A percentile compares a stretch with the other conserved stretches of the same genome.
Conservation (phyloP, 495 filamentous ascomycete species). For the Penicillium crystallinum region DNA sequence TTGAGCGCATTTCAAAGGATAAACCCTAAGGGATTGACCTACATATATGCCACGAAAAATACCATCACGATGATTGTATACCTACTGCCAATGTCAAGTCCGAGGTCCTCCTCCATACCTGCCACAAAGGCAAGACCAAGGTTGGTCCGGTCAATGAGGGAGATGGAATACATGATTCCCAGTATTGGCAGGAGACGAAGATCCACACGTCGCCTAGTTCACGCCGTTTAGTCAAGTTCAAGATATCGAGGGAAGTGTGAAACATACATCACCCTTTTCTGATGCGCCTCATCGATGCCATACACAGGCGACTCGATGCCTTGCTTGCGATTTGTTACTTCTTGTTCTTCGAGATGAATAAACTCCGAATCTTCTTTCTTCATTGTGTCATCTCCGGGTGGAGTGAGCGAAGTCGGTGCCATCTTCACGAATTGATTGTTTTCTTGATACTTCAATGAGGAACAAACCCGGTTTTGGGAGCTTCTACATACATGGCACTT, state of each 20-base stretch:
- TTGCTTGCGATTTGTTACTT: background rate
- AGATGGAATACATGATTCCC: constrained; percentile 1
- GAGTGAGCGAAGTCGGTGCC: background rate
- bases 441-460: background rate
- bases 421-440: background rate
- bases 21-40: background rate
- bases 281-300: background rate
- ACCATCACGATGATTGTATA: background rate
- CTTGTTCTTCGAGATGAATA: background rate
- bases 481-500: background rate
- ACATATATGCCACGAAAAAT: constrained; percentile 1
- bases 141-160: background rate
- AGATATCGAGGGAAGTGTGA: background rate
- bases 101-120: background rate
- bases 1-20: no score
- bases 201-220: background rate
- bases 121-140: background rate
- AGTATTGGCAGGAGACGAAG: constrained; percentile 1
- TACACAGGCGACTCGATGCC: background rate
- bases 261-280: background rate
- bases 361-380: background rate
- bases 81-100: background rate
- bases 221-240: no score
- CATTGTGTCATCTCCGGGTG: background rate
- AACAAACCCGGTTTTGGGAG: background rate